Percentiles rank a stretch among this genome's conserved stretches.
Conservation (phyloP, 1,139 yeast species). For the Sugiyamaella castrensis region DNA sequence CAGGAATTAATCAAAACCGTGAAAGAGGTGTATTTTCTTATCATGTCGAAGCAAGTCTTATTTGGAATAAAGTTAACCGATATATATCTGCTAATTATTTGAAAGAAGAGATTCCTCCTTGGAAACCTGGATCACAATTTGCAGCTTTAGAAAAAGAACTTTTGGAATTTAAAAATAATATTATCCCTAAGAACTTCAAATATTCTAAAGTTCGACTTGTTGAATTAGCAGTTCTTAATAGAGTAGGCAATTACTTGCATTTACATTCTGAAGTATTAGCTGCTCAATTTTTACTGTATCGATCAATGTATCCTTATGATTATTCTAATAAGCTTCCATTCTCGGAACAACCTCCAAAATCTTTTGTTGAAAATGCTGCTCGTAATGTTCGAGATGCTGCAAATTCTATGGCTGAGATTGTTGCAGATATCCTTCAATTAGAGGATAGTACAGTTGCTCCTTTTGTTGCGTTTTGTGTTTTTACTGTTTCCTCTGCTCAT, state of each 20-base stretch:
- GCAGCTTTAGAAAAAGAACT: conserved; percentile 9
- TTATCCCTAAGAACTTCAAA: conserved; percentile 26
- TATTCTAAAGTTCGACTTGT: conserved; percentile 26
- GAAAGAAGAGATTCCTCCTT: conserved; percentile 25
- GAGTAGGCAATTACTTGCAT: conserved; percentile 30
- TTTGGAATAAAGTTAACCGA: conserved; percentile 37
- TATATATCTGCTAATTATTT: conserved; percentile 26
- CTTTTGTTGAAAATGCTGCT: conserved; percentile 33
- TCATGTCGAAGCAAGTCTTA: conserved; percentile 32
- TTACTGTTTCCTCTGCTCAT: conserved; percentile 38
- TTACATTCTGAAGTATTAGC: conserved; percentile 29
- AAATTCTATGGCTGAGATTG: conserved; percentile 33
- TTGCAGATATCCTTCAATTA: conserved; percentile 33
- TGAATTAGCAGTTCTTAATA: conserved; percentile 24
- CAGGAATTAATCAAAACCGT: conserved; percentile 21
- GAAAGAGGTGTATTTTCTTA: conserved; percentile 31
- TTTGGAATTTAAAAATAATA: conserved; percentile 5
- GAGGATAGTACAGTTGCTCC: conserved; percentile 39
- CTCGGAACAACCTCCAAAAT: conserved; percentile 29
- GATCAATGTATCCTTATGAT: conserved; percentile 27
- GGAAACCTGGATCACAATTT: conserved; percentile 26
- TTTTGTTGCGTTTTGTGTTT: conserved; percentile 38
- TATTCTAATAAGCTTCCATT: conserved; percentile 8
- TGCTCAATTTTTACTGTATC: conserved; percentile 28
- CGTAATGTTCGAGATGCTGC: conserved; percentile 35